A percentile compares a stretch with the other conserved stretches of the same genome.
Conservation (phyloP, 805 yeast genomes). For the Limtongia smithiae region DNA sequence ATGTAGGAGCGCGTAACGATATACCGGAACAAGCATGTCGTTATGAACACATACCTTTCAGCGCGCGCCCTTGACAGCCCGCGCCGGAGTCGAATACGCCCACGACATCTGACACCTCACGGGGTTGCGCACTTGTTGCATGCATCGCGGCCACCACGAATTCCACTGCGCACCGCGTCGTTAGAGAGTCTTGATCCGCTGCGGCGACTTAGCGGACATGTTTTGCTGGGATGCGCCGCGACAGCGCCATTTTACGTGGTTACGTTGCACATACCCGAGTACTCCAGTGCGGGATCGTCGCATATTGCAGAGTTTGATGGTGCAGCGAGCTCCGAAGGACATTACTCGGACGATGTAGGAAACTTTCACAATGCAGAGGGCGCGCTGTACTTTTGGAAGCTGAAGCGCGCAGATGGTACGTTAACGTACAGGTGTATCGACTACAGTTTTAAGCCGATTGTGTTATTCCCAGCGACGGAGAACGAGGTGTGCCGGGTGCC, state of each 20-base stretch:
- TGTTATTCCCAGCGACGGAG: background rate
- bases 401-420: background rate
- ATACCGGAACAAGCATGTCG: no score
- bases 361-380: constrained; percentile 3
- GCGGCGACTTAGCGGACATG: constrained; percentile 7
- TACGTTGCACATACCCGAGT: constrained; percentile 6
- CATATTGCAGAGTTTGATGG: background rate
- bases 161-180: background rate
- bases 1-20: no score
- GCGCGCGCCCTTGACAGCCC: no score
- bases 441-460: background rate
- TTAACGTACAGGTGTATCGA: background rate
- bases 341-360: background rate
- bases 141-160: background rate
- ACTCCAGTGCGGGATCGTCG: background rate
- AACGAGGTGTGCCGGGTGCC: constrained; percentile 4
- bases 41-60: no score
- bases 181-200: constrained; percentile 13
- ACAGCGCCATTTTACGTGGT: constrained; percentile 9
- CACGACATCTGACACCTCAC: no score
- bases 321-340: background rate
- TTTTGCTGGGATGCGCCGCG: constrained; percentile 19
- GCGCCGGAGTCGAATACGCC: no score
- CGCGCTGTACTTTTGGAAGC: constrained; percentile 10
- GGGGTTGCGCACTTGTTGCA: no score